phyloP scores from a whole-genome alignment of 2,329 filamentous ascomycete species.

The Colletotrichum tofieldiae region DNA sequence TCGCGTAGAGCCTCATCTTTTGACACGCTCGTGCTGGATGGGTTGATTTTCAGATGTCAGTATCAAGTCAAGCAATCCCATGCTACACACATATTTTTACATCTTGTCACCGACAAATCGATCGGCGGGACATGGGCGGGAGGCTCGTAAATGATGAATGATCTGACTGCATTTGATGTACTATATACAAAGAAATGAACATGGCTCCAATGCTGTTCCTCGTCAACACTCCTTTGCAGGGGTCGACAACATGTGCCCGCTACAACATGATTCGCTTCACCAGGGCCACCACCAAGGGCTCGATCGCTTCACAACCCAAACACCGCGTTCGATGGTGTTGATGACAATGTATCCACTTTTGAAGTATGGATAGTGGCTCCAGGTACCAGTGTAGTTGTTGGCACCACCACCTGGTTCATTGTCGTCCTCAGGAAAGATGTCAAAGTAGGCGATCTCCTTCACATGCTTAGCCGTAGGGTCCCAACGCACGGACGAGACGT shows the following conservation, averaged over 20 bases:
- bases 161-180: not conserved
- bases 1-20: too few species aligned
- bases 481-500: conserved; percentile 53
- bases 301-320: conserved; percentile 54
- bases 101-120: too few species aligned
- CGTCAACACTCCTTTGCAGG: rapidly evolving
- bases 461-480: conserved; percentile 62
- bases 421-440: conserved; percentile 43
- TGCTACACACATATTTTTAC: too few species aligned
- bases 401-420: conserved; percentile 38
- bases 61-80: too few species aligned
- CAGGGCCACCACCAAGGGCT: conserved; percentile 39
- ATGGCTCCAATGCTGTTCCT: not conserved
- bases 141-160: not conserved
- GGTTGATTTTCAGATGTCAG: too few species aligned
- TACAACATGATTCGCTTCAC: not conserved
- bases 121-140: too few species aligned
- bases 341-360: conserved; percentile 58
- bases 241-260: too few species aligned
- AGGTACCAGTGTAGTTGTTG: conserved; percentile 59
- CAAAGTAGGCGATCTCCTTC: conserved; percentile 52
- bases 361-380: conserved; percentile 62
- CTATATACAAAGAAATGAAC: not conserved
- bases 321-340: conserved; percentile 65
- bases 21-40: too few species aligned